Conservation (phyloP, 148 eudicot species). For the Arbutus unedo region DNA sequence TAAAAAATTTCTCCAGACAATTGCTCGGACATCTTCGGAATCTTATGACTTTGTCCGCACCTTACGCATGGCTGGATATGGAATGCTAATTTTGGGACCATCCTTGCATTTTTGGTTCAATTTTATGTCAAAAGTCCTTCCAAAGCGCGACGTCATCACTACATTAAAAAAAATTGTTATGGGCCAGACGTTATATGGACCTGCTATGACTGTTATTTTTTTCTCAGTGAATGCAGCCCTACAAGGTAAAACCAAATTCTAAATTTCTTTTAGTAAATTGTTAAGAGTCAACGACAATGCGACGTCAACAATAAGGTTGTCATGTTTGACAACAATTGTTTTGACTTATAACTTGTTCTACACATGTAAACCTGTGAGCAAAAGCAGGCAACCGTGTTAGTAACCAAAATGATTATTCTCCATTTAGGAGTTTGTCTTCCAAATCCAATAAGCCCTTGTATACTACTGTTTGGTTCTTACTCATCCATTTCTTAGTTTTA, state of each 20-base stretch:
- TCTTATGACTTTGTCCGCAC: conserved; percentile 67
- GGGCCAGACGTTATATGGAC: conserved; percentile 82
- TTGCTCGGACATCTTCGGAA: conserved; percentile 45
- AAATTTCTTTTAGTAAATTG: background rate
- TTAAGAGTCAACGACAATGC: background rate
- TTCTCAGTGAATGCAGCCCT: conserved; percentile 81
- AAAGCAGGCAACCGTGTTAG: background rate
- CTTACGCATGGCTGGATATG: conserved; percentile 84
- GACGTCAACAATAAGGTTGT: background rate
- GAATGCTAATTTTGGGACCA: conserved; percentile 77
- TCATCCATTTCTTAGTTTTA: background rate
- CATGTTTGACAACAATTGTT: background rate
- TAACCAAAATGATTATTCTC: background rate
- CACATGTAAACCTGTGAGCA: background rate
- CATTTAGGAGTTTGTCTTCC: background rate
- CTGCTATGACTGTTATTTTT: conserved; percentile 71
- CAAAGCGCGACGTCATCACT: conserved; percentile 63
- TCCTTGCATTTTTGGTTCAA: conserved; percentile 91
- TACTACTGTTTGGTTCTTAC: background rate
- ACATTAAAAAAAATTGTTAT: conserved; percentile 73
- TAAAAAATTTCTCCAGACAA: conserved; percentile 42
- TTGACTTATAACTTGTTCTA: background rate
- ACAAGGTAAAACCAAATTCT: conserved; percentile 52
- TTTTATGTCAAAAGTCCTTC: conserved; percentile 57
- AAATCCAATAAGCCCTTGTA: conserved; percentile 1